Base-by-base conservation (phyloP, 1,139 yeast genomes). In the Diutina rugosa region DNA sequence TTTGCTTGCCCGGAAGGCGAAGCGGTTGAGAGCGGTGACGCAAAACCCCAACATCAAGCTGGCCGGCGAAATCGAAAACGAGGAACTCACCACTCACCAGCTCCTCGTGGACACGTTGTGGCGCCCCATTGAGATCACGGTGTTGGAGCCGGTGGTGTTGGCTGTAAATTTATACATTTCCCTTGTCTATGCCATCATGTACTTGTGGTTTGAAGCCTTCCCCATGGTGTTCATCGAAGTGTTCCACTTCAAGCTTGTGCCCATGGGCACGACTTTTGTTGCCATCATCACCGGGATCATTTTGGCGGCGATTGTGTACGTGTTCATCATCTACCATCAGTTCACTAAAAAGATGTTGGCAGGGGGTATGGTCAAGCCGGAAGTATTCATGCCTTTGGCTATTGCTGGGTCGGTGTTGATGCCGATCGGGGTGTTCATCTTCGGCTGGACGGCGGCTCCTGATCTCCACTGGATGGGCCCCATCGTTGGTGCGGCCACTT, bases 171-270 rank as follows among this genome's bases (percentile, higher is more conserved):
- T 78, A 26, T 82, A 83, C 65, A 69, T 79, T 61, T 77, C 85
- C 2, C 67, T 83, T 63, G 72, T 78, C 21, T 83, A 82, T 65
- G 76, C 84, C 38, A 67, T 80, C 44, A 65, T 79, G 64, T 83
- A 82, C 63, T 69, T 82, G 55, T 82, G 79, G 74, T 80, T 83
- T 62, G 87, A 83, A 65, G 84, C 82, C 0, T 78, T 80, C 65
- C 87, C 88, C 8, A 72, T 82, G 56, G 81, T 80, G 1, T 82
- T 77, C 60, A 57, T 61, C 9, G 78, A 71, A 4, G 64, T 72
- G 45, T 72, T 78, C 61, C 64, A 72, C 55, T 82, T 83, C 65
- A 76, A 81, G n/a, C 61, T 72, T 51, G 70, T 82, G 21, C 77
- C 78, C 56, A 64, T 70, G 63, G 87, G 86, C 30, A 68, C 72